phyloP scores from a whole-genome alignment of 2,329 filamentous ascomycete species.

The Huntiella savannae region DNA sequence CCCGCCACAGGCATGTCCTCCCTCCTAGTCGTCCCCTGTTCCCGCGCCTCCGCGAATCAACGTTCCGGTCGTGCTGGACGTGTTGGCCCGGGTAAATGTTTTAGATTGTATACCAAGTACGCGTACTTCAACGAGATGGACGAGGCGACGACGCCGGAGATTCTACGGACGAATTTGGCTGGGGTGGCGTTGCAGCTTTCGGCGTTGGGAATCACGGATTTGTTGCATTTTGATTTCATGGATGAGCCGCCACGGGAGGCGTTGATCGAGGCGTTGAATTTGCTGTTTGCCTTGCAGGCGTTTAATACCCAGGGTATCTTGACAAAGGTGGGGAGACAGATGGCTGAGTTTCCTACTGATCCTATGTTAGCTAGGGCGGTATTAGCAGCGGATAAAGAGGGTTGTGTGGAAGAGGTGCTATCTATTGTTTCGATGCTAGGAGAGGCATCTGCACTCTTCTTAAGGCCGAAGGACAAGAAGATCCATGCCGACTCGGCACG shows the following conservation, averaged over 20 bases:
- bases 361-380: slow-evolving; percentile 82
- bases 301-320: slow-evolving; percentile 76
- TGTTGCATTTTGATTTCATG: slow-evolving; percentile 92
- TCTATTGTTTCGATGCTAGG: slow-evolving; percentile 88
- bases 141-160: slow-evolving; percentile 79
- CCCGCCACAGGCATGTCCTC: slow-evolving; percentile 83
- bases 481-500: slow-evolving; percentile 84
- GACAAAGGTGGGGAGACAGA: slow-evolving; percentile 78
- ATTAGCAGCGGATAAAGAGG: slow-evolving; percentile 70
- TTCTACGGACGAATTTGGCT: slow-evolving; percentile 76
- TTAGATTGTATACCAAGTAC: slow-evolving; percentile 82
- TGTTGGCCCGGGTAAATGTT: slow-evolving; percentile 82
- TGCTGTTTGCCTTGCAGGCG: slow-evolving; percentile 77
- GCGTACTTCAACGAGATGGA: slow-evolving; percentile 91
- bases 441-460: slow-evolving; percentile 77
- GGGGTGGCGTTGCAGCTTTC: slow-evolving; percentile 72
- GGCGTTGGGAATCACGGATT: slow-evolving; percentile 74
- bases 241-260: slow-evolving; percentile 81
- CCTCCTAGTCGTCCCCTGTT: slow-evolving; percentile 77
- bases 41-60: slow-evolving; percentile 80
- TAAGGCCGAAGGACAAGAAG: slow-evolving; percentile 92
- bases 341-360: slow-evolving; percentile 88
- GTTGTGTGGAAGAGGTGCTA: slow-evolving; percentile 84
- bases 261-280: slow-evolving; percentile 72
- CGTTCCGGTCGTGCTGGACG: slow-evolving; percentile 81